Base-by-base conservation (phyloP, 495 filamentous ascomycete species). In the Penicillium roqueforti region DNA sequence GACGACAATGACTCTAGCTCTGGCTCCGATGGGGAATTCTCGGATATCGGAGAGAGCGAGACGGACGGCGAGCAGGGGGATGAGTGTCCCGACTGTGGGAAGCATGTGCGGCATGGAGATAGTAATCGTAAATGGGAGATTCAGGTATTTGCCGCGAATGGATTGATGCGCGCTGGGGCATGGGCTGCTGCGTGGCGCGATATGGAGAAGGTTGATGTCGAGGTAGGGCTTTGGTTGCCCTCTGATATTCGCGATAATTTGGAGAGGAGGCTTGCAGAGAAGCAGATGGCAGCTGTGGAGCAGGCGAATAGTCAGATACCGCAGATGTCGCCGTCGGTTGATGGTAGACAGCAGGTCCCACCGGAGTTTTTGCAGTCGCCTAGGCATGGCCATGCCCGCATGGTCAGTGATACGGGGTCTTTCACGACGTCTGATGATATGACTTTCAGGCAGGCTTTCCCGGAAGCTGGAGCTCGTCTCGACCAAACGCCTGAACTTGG, bases 161-260 rank as follows among this genome's bases (percentile, higher is more conserved):
- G 93, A 0, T 73, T 97, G 47, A 92, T 98, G 89, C 80, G 84
- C 38, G 84, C 90, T 11, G 91, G 89, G 3, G 92, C 93, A 0
- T 98, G 93, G 93, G 84, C 84, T 25, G 89, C 91, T 14, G 91
- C 88, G 29, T 98, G 93, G 93, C 85, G 80, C 50, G 92, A 97
- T 66, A 98, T 98, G 93, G 93, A 98, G 69, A 81, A 92, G 28
- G 89, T 97, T 7, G 93, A 98, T 69, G 87, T 95, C 1, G 93
- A 98, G 65, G 82, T 98, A 56, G 84, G 86, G 51, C 84, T 90
- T 4, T 85, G 82, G 76, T 69, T 86, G 25, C 80, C 83, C 1
- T 77, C 79, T 6, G 77, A 80, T 36, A 51, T 84, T 20, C 63
- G 75, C 25, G 59, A 70, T 5, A 68, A 74, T 29, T 60, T 84